Evolutionary conservation across 805 yeast genomes (phyloP).

Genomic region (Saccharomycopsis sp.): DNA sequence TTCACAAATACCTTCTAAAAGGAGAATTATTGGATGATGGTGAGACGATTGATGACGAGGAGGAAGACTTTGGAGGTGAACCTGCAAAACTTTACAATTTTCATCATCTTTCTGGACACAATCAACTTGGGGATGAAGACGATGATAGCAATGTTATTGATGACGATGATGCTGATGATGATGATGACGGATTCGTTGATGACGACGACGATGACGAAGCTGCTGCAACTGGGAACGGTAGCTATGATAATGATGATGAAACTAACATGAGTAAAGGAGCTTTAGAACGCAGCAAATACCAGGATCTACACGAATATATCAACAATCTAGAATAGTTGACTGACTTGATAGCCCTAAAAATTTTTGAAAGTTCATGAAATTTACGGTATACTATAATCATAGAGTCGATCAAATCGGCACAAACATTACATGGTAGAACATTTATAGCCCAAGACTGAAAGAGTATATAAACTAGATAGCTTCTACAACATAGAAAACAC

Average conservation of each 20-base stretch:
- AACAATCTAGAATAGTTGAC: neutral
- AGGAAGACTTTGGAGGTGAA: slow-evolving; percentile 6
- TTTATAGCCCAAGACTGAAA: neutral
- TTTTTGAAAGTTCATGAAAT: no score
- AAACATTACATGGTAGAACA: no score
- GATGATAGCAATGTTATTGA: neutral
- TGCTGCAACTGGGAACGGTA: neutral
- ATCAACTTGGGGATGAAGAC: slow-evolving; percentile 6
- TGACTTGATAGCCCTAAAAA: no score
- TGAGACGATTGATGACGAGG: slow-evolving; percentile 4
- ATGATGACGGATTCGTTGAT: neutral
- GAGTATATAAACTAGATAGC: neutral
- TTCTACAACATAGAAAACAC: no score
- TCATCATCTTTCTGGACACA: neutral
- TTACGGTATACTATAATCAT: no score
- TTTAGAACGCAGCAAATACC: neutral
- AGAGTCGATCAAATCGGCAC: no score
- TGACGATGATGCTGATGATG: neutral
- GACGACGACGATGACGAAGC: neutral
- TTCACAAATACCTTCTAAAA: slow-evolving; percentile 14
- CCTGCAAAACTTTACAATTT: neutral
- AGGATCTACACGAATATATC: neutral
- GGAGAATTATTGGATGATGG: slow-evolving; percentile 15
- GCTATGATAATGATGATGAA: neutral
- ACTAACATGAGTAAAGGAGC: neutral